Conservation (phyloP, 768 basidiomycete genomes). For the Podaxis mareebaensis region DNA sequence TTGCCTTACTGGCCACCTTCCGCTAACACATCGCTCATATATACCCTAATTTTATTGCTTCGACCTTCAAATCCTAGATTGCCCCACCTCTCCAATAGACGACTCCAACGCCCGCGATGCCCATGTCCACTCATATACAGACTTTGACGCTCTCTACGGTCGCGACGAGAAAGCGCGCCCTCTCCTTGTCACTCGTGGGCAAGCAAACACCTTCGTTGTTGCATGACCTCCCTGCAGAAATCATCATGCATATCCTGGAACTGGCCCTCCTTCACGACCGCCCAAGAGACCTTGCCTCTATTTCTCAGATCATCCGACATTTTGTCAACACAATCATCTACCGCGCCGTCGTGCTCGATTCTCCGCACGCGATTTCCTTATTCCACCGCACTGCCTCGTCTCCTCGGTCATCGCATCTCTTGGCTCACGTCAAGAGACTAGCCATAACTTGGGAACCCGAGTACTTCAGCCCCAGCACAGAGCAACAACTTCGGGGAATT, state of each 20-base stretch:
- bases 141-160: not conserved
- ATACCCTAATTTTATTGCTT: not conserved
- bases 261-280: constrained; percentile 29
- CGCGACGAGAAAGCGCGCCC: not conserved
- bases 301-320: constrained; percentile 31
- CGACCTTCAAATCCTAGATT: not conserved
- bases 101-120: not conserved
- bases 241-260: constrained; percentile 38
- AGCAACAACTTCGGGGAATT: constrained; percentile 27
- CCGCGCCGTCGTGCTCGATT: constrained; percentile 37
- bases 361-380: constrained; percentile 27
- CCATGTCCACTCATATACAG: not conserved
- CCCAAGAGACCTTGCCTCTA: constrained; percentile 30
- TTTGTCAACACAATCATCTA: constrained; percentile 38
- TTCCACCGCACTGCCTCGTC: constrained; percentile 36
- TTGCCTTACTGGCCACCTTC: not conserved
- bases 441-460: constrained; percentile 32
- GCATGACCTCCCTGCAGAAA: constrained; percentile 37
- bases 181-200: constrained; percentile 8
- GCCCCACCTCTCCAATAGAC: not conserved
- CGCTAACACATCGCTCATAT: not conserved
- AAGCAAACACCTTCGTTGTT: constrained; percentile 23
- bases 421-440: constrained; percentile 36
- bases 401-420: constrained; percentile 27
- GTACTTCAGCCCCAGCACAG: constrained; percentile 14